These are phyloP conservation scores for Penicillium dipodomyicola DNA, from an alignment of 495 filamentous ascomycete species.

Conservation along the genomic window DNA sequence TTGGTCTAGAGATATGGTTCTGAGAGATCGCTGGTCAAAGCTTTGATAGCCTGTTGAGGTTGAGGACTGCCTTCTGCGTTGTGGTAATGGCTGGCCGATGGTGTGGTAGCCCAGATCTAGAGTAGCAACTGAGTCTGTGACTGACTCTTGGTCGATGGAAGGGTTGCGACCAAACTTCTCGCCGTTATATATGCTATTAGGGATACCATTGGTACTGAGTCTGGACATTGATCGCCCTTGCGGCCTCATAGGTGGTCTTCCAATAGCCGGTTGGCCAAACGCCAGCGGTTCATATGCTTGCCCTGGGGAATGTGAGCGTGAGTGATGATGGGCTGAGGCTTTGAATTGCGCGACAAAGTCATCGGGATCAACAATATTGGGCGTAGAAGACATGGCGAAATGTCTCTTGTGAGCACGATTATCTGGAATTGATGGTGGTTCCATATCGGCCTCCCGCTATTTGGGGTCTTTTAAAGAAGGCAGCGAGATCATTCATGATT, in stretches of 20 bases:
- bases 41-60: background rate
- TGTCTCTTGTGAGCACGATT: conserved; percentile 16
- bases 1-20: conserved; percentile 1
- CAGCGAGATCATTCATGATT: background rate
- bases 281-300: background rate
- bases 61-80: background rate
- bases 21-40: background rate
- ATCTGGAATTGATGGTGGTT: conserved; percentile 23
- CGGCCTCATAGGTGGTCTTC: conserved; percentile 1
- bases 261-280: conserved; percentile 9
- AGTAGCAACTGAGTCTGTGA: background rate
- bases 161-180: background rate
- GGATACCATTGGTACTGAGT: background rate
- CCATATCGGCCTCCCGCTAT: conserved; percentile 4
- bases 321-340: background rate
- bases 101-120: conserved; percentile 1
- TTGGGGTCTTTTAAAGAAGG: conserved; percentile 10
- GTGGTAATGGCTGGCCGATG: background rate
- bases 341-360: background rate
- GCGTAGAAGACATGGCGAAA: conserved; percentile 2
- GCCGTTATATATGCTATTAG: background rate
- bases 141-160: conserved; percentile 3
- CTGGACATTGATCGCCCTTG: background rate
- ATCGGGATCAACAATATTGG: conserved; percentile 12
- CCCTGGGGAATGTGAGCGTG: background rate